Base-by-base conservation (phyloP, 768 basidiomycete genomes). In the Lactifluus hygrophoroides region DNA sequence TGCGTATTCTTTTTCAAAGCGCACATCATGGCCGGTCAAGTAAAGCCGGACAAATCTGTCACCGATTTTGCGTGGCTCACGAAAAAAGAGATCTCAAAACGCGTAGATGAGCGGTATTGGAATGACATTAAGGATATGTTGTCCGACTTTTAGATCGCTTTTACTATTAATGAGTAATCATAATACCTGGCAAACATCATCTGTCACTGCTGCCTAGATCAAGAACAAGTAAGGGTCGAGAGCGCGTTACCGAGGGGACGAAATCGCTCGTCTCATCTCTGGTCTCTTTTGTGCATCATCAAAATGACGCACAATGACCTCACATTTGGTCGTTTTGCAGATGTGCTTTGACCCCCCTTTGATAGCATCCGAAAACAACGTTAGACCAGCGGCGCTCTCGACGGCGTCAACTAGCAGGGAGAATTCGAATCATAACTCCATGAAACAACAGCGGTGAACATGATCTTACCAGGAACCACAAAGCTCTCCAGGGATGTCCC, bases 51-150 rank as follows among this genome's bases (percentile, higher is more conserved):
- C n/a, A 71, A 77, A 62, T 69, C 72, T 21, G 74, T 88, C 60
- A 73, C 76, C 50, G 89, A 90, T 66, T 94, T 90, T 73, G 94
- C 91, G 7, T 98, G 94, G 94, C 75, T 97, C 60, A 95, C 92
- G 50, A 92, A 93, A 72, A 79, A 91, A 69, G 95, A 99, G 75
- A 84, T 97, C 45, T 75, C 85, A 69, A 73, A 78, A 13, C 78
- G 78, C 53, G 83, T 93, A n/a, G 77, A 82, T 53, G 69, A 70
- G 64, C 71, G 78, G 43, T 94, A 93, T 66, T 94, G 91, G 91
- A 66, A 76, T 46, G 80, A 80, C 51, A 75, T 91, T 64, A 87
- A 85, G 71, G 86, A 91, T 68, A 85, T 93, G 70, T 74, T 94
- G 60, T 89, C 90, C 52, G 88, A 90, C 67, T 69, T 70, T 65